Evolutionary conservation across 768 basidiomycete genomes (phyloP).

Genomic region (Hypholoma sublateritium): DNA sequence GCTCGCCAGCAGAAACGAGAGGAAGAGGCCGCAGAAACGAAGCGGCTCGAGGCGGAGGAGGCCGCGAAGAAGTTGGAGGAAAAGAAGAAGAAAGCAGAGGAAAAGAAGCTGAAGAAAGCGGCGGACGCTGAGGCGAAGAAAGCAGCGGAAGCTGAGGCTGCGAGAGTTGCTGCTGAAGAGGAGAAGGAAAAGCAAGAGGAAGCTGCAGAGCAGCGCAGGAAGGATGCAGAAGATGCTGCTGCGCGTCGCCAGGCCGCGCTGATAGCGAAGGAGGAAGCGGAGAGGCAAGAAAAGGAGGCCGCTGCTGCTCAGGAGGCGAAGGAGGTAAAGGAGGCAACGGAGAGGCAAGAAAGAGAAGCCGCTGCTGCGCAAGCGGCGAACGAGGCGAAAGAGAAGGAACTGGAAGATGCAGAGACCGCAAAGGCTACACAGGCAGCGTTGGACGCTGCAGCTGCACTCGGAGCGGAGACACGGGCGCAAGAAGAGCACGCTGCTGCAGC

Average conservation of each 20-base stretch:
- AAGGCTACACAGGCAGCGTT: conserved; percentile 7
- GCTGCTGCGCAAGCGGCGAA: conserved; percentile 9
- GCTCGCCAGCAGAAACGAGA: conserved; percentile 10
- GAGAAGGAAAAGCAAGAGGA: conserved; percentile 6
- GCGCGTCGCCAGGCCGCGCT: not conserved
- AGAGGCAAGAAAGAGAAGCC: no score
- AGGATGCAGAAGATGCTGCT: conserved; percentile 8
- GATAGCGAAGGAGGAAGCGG: conserved; percentile 2
- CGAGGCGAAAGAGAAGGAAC: conserved; percentile 4
- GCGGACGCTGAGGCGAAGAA: conserved; percentile 7
- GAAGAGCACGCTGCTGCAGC: not conserved
- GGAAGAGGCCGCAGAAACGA: conserved; percentile 8
- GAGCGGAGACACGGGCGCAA: conserved; percentile 6
- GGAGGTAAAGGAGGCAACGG: conserved; percentile 6
- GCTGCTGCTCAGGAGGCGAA: conserved; percentile 2
- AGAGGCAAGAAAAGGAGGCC: conserved; percentile 1
- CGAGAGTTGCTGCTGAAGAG: conserved; percentile 1
- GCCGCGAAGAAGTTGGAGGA: not conserved
- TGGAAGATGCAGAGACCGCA: conserved; percentile 12
- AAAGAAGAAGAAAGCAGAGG: not conserved
- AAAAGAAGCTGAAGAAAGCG: not conserved
- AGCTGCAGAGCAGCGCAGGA: not conserved
- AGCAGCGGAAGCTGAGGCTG: conserved; percentile 11
- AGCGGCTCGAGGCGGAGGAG: conserved; percentile 2
- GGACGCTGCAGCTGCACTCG: not conserved